These are phyloP conservation scores for Perkinsus marinus DNA, from an alignment of 169 alveolate genomes.

Conservation along the genomic window DNA sequence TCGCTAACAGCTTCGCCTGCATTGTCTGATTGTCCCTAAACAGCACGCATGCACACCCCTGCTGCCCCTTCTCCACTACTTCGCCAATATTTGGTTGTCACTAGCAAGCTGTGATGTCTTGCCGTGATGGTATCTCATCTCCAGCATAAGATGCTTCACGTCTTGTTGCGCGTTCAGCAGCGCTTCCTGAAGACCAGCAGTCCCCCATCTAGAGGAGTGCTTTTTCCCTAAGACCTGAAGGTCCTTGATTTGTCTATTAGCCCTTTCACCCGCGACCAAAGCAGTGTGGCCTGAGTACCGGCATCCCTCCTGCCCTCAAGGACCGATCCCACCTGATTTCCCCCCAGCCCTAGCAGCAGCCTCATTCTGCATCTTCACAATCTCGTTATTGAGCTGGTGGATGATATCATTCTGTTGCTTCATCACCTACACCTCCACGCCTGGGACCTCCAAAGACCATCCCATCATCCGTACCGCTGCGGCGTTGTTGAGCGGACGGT, in stretches of 20 bases:
- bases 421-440: not conserved
- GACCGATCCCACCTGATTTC: not conserved
- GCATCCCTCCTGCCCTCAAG: not conserved
- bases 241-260: not conserved
- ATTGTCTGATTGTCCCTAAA: not conserved
- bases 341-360: not conserved
- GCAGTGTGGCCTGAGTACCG: not conserved
- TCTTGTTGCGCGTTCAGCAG: not conserved
- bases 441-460: not conserved
- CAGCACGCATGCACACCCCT: not conserved
- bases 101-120: not conserved
- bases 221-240: not conserved
- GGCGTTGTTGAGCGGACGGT: not conserved
- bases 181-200: not conserved
- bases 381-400: not conserved
- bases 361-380: not conserved
- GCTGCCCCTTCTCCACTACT: not conserved
- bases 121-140: not conserved
- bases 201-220: not conserved
- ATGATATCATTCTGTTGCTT: not conserved
- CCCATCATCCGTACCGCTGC: not conserved
- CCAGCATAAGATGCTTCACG: not conserved
- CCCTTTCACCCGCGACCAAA: not conserved
- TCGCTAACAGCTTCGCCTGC: not conserved
- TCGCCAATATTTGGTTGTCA: not conserved